phyloP scores from a whole-genome alignment of 139 green algal species.

The Eudorina sp. region DNA sequence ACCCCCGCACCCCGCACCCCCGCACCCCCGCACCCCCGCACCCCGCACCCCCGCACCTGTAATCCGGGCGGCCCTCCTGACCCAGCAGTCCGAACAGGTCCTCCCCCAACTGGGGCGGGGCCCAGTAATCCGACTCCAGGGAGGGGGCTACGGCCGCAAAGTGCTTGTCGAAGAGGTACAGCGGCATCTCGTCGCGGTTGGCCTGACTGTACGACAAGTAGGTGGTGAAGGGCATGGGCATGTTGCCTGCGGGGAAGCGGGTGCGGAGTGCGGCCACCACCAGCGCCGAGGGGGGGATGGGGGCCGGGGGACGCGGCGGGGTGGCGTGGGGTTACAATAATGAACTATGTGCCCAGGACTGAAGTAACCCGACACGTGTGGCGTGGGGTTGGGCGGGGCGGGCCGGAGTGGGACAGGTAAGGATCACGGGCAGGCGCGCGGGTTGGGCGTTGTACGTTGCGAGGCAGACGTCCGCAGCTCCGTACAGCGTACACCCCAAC shows the following conservation, averaged over 20 bases:
- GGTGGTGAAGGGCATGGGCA: slow-evolving; percentile 78
- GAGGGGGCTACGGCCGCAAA: slow-evolving; percentile 73
- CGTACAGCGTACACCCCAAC: too few species aligned
- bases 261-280: neutral
- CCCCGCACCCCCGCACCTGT: slow-evolving; percentile 74
- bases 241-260: slow-evolving; percentile 56
- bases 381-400: too few species aligned
- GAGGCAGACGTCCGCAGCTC: too few species aligned
- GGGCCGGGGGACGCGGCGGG: too few species aligned
- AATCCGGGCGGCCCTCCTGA: slow-evolving; percentile 73
- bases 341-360: too few species aligned
- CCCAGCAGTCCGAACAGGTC: slow-evolving; percentile 92
- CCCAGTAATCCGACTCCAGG: slow-evolving; percentile 83
- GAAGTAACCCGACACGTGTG: too few species aligned
- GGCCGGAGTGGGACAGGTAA: too few species aligned
- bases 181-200: slow-evolving; percentile 66
- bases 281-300: neutral
- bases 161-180: slow-evolving; percentile 90
- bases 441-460: too few species aligned
- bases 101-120: slow-evolving; percentile 74
- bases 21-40: neutral
- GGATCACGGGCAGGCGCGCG: too few species aligned
- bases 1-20: slow-evolving; percentile 64
- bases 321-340: too few species aligned
- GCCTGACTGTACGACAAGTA: slow-evolving; percentile 78